Evolutionary conservation across 371 early-diverging fungal genomes (phyloP), one percentile per base, ranked within the genome.

Genomic region (Lichtheimia hyalospora): DNA sequence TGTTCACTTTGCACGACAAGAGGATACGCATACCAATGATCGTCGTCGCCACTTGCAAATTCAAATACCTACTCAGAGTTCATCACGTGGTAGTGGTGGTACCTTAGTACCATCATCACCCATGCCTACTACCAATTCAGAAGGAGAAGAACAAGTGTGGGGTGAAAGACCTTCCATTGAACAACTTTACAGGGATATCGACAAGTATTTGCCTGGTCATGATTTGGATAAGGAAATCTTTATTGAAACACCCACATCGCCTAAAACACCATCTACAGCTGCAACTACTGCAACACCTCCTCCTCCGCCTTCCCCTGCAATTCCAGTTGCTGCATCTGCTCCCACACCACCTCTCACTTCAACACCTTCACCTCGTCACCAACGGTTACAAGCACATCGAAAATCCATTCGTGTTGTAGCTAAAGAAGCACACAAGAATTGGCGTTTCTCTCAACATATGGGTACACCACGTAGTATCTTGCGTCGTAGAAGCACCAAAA

Each of bases 201-300:
- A 90, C 54, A 77, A 84, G 58, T 93, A 87, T 68, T 84, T 93
- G 63, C 92, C 92, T 23, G 87, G 79, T 13, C 89, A 93, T 63
- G 92, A 93, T 64, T 66, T 93, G 44, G 93, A 93, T 61, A 81
- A 84, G 60, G 92, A 89, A n/a, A 89, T 92, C 27, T 73, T 89
- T 41, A 85, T 89, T 49, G 77, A 79, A n/a, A 23, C 57, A 14
- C 48, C 44, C 7, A 21, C 50, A 14, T 34, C 34, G 10, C 34
- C 34, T 8, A 34, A 34, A 34, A 34, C 34, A 34, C 46, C 46
- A 5, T 46, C n/a, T n/a, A 4, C 44, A 44, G 44, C 44, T 21
- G 46, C 46, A 46, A 10, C 46, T n/a, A 16, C 18, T 21, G 46
- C 46, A 46, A 8, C 46, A 46, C n/a, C 21, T n/a, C 46, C 46